Base-by-base conservation (phyloP, 495 filamentous ascomycete species). In the Hyaloscypha hepaticicola region DNA sequence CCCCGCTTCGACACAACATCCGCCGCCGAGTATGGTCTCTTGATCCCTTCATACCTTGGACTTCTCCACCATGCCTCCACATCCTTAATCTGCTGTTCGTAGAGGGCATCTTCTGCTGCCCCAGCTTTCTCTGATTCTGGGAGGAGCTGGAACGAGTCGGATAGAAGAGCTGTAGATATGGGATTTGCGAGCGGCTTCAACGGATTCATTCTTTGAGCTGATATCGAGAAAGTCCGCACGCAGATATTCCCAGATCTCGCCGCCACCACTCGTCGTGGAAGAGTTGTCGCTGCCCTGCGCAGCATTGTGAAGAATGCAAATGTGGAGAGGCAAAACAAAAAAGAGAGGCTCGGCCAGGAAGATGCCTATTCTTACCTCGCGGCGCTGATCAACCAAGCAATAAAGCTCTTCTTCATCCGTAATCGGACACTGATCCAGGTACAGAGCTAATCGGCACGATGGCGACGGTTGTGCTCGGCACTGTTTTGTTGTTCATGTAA, bases 1-100 rank as follows among this genome's bases (percentile, higher is more conserved):
- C 95, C 95, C 61, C 95, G 85, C 79, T 97, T 97, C 78, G 86
- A 92, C 59, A 96, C 95, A 31, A 99, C 88, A 77, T 96, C 93
- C 65, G 84, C 90, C 6, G 95, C 90, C 2, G 88, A 88, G 76
- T 97, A 98, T 29, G 95, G 91, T 25, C 95, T 84, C 80, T 88
- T 93, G 78, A 98, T 96, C 22, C 91, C 93, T 59, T 89, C 85
- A 73, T 85, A 99, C 38, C 95, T 87, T 2, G 90, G 87, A 38
- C 85, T 85, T 29, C 80, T 80, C 92, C 93, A 98, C 95, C 95
- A 97, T 50, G 85, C 82, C 69, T 92, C 82, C 19, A 99, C 90
- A 70, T 90, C 87, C 66, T 87, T 80, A 29, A 98, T 82, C 76
- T 96, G 90, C 63, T 88, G 81, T 38, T 89, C 82, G 75, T 89